phyloP scores from a whole-genome alignment of 805 yeast genomes.

The Zygosaccharomyces kombuchaensis region DNA sequence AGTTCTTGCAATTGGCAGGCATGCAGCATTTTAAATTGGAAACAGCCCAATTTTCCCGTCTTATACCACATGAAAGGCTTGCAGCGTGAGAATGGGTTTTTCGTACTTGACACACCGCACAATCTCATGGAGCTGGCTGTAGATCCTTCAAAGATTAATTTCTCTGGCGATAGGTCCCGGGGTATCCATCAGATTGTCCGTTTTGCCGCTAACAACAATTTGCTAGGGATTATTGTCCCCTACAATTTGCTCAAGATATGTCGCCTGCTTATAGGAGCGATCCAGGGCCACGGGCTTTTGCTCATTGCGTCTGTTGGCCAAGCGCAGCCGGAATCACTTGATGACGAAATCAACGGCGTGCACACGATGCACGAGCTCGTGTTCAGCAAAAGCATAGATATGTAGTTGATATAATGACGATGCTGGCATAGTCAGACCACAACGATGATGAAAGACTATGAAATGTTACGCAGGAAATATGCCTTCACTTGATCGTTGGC shows the following conservation, averaged over 20 bases:
- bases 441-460: neutral
- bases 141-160: conserved; percentile 9
- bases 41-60: conserved; percentile 96
- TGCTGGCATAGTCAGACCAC: neutral
- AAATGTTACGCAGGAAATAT: conserved; percentile 34
- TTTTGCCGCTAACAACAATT: conserved; percentile 76
- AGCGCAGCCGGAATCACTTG: conserved; percentile 14
- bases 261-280: conserved; percentile 68
- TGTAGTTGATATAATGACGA: conserved; percentile 6
- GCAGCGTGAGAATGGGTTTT: conserved; percentile 22
- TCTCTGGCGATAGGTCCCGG: conserved; percentile 37
- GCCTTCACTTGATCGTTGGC: conserved; percentile 48
- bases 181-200: conserved; percentile 78
- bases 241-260: conserved; percentile 64
- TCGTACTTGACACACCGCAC: conserved; percentile 32
- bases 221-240: conserved; percentile 79
- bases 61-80: conserved; percentile 77
- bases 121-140: conserved; percentile 27
- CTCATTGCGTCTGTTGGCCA: conserved; percentile 59
- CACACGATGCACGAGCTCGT: conserved; percentile 20
- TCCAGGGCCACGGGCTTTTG: conserved; percentile 76
- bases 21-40: conserved; percentile 96
- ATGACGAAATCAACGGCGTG: conserved; percentile 25
- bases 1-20: conserved; percentile 82
- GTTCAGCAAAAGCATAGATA: conserved; percentile 20